Evolutionary conservation across 2,329 filamentous ascomycete genomes (phyloP).

Genomic region (Chrysoporthe puriensis): DNA sequence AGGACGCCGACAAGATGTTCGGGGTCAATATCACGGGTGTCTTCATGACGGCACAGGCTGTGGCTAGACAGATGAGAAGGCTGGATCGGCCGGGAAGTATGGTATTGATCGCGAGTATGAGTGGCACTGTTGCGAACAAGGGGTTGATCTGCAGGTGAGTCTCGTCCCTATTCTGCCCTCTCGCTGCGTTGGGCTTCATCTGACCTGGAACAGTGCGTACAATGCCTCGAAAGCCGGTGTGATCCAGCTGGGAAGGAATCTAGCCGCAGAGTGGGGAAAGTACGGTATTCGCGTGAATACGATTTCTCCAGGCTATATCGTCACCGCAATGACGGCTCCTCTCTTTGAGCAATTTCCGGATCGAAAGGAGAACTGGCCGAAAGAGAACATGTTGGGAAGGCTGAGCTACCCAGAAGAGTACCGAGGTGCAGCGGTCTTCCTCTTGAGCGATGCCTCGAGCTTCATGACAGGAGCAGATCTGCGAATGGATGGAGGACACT

Average conservation of each 20-base stretch:
- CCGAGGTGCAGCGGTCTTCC: constrained; percentile 70
- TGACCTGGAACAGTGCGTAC: constrained; percentile 58
- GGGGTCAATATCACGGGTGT: constrained; percentile 85
- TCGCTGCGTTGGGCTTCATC: neutral
- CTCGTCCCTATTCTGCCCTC: neutral
- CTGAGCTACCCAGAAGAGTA: constrained; percentile 72
- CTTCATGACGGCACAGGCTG: constrained; percentile 85
- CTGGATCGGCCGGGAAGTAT: constrained; percentile 63
- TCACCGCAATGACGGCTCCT: constrained; percentile 80
- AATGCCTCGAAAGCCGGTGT: constrained; percentile 78
- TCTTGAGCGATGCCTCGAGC: constrained; percentile 68
- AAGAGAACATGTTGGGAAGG: constrained; percentile 81
- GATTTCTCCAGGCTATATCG: constrained; percentile 78
- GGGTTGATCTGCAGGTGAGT: constrained; percentile 63
- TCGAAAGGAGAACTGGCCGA: constrained; percentile 69
- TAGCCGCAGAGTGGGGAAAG: constrained; percentile 74
- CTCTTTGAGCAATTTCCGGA: constrained; percentile 79
- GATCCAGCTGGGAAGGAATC: constrained; percentile 70
- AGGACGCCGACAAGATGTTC: constrained; percentile 78
- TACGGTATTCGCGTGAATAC: constrained; percentile 80
- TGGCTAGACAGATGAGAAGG: constrained; percentile 75
- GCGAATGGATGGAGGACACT: constrained; percentile 72
- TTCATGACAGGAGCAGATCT: constrained; percentile 74
- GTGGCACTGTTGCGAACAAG: constrained; percentile 67
- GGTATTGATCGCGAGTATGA: constrained; percentile 72